Percentiles rank a stretch among this genome's conserved stretches.
Conservation (phyloP, 441 rosid genomes). For the Erodium moschatum region DNA sequence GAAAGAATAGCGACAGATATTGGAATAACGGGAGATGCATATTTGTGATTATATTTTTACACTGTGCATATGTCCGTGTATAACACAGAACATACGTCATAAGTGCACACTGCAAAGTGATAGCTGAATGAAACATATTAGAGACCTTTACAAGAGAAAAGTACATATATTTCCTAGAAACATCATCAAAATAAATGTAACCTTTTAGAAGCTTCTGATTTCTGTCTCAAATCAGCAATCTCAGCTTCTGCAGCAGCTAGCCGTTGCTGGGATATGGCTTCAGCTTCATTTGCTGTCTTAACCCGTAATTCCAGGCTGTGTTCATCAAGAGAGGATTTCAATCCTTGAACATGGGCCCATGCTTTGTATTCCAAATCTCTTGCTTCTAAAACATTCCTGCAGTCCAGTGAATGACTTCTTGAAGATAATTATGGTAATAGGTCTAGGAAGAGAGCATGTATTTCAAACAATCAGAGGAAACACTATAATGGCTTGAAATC, state of each 20-base stretch:
- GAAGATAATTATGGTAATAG: constrained; percentile 8
- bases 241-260: constrained; percentile 98
- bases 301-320: constrained; percentile 77
- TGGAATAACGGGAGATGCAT: background rate
- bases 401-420: constrained; percentile 18
- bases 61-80: background rate
- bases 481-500: background rate
- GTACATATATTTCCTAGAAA: background rate
- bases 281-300: constrained; percentile 93
- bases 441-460: constrained; percentile 8
- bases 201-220: constrained; percentile 79
- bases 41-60: background rate
- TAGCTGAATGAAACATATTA: constrained; percentile 6
- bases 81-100: background rate
- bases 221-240: constrained; percentile 83
- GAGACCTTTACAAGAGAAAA: background rate
- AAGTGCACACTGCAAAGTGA: background rate
- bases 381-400: constrained; percentile 70
- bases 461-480: background rate
- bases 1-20: background rate
- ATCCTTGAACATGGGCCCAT: constrained; percentile 75
- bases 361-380: constrained; percentile 67
- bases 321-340: constrained; percentile 81
- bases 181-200: constrained; percentile 24
- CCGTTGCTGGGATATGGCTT: constrained; percentile 84